Percentiles rank a stretch among this genome's conserved stretches.
Conservation (phyloP, 768 basidiomycete genomes). For the Phlebiopsis gigantea region DNA sequence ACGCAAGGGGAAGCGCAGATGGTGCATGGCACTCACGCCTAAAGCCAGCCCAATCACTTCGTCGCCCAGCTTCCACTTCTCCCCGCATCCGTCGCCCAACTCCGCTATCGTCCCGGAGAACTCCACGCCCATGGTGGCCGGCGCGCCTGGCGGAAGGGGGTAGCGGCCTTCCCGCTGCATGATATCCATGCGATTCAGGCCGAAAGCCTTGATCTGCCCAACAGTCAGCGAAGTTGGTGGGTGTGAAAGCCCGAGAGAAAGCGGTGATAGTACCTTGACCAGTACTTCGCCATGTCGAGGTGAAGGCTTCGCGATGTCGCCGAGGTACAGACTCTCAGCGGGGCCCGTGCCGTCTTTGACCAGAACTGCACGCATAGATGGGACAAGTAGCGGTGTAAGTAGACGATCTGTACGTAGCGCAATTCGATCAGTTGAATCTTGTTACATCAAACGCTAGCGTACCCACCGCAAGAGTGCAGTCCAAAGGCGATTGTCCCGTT, state of each 20-base stretch:
- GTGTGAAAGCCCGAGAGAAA: background rate
- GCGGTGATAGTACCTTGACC: constrained; percentile 55
- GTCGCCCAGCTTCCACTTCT: constrained; percentile 51
- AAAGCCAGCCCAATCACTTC: constrained; percentile 83
- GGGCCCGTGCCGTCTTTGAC: constrained; percentile 75
- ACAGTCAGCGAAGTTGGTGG: background rate
- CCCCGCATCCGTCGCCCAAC: constrained; percentile 27
- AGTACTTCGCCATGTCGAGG: constrained; percentile 57
- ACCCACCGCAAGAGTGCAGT: background rate
- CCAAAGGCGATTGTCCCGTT: background rate
- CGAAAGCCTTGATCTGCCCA: constrained; percentile 69
- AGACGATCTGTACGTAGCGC: background rate
- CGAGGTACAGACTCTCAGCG: constrained; percentile 72
- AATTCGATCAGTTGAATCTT: background rate
- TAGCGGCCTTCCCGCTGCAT: constrained; percentile 68
- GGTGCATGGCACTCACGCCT: constrained; percentile 65
- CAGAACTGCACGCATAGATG: constrained; percentile 69
- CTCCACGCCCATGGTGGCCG: constrained; percentile 79
- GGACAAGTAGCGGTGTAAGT: background rate
- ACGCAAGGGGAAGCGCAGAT: background rate
- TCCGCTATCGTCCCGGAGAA: constrained; percentile 64
- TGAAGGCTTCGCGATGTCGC: constrained; percentile 60
- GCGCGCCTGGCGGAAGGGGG: constrained; percentile 71
- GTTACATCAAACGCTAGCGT: background rate
- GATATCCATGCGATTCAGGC: constrained; percentile 88